These are phyloP conservation scores for Terana coerulea DNA, from an alignment of 768 basidiomycete genomes.

Conservation along the genomic window DNA sequence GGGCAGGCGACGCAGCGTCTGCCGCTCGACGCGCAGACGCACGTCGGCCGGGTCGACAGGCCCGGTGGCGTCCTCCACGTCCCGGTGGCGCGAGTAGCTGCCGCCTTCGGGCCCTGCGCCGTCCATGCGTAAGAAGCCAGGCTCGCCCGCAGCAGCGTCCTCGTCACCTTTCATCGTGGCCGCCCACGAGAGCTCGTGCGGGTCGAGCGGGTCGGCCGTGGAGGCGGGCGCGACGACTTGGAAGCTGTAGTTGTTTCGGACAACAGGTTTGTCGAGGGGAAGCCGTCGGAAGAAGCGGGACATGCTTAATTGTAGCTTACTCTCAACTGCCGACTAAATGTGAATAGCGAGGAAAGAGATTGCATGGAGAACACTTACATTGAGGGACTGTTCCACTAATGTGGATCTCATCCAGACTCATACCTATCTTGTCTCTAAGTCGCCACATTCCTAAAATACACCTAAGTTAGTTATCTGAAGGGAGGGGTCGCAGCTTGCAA, in stretches of 20 bases:
- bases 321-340: slow-evolving; percentile 32
- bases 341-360: too few relatives aligned
- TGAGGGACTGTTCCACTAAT: slow-evolving; percentile 65
- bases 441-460: slow-evolving; percentile 63
- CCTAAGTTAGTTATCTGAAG: not conserved
- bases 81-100: not conserved
- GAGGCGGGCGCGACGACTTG: slow-evolving; percentile 34
- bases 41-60: slow-evolving; percentile 29
- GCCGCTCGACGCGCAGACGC: slow-evolving; percentile 59
- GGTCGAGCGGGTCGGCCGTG: slow-evolving; percentile 35
- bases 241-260: slow-evolving; percentile 64
- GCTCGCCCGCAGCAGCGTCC: slow-evolving; percentile 28
- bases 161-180: slow-evolving; percentile 52
- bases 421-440: slow-evolving; percentile 71
- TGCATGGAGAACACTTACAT: slow-evolving; percentile 40
- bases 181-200: slow-evolving; percentile 66
- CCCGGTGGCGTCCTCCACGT: not conserved
- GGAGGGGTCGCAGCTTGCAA: not conserved
- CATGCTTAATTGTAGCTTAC: slow-evolving; percentile 57
- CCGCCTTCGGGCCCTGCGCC: slow-evolving; percentile 3
- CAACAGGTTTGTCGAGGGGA: slow-evolving; percentile 62
- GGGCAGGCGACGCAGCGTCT: slow-evolving; percentile 62
- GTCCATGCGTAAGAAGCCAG: slow-evolving; percentile 6
- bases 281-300: slow-evolving; percentile 69
- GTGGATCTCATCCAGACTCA: slow-evolving; percentile 71